Evolutionary conservation across 352 stramenopile species (phyloP).

Genomic region (Pythium aquatile): DNA sequence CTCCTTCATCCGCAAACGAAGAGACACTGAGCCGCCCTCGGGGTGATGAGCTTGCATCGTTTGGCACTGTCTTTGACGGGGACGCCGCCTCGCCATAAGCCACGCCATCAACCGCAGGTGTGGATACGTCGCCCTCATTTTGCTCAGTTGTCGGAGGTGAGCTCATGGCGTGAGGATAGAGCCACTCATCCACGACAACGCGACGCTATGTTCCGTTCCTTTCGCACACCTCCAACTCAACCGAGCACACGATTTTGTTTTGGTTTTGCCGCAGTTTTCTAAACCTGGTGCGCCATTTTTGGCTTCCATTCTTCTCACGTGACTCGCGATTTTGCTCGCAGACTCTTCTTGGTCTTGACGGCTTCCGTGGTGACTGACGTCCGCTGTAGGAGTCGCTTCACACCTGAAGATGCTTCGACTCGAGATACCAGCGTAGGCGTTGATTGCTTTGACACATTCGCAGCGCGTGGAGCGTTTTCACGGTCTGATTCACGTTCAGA

Average conservation of each 20-base stretch:
- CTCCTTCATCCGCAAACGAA: background rate
- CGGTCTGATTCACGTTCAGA: constrained; percentile 2
- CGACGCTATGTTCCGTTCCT: too few species aligned
- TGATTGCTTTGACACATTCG: background rate
- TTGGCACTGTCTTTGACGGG: background rate
- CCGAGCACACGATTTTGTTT: background rate
- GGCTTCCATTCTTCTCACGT: background rate
- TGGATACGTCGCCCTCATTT: background rate
- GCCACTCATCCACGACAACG: background rate
- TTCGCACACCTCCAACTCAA: background rate
- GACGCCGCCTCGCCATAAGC: background rate
- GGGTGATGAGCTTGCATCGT: background rate
- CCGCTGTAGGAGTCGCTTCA: background rate
- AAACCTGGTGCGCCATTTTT: constrained; percentile 2
- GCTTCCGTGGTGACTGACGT: background rate
- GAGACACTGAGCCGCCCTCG: background rate
- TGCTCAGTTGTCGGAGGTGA: background rate
- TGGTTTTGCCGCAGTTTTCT: background rate
- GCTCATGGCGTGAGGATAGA: background rate
- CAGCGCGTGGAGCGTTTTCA: constrained; percentile 11
- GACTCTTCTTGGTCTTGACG: constrained; percentile 10
- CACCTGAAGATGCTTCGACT: background rate
- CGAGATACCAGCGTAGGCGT: background rate
- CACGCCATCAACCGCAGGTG: background rate
- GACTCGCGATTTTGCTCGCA: background rate